These are phyloP conservation scores for Fusarium gaditjirri DNA, from an alignment of 2,329 filamentous ascomycete genomes.

Conservation along the genomic window DNA sequence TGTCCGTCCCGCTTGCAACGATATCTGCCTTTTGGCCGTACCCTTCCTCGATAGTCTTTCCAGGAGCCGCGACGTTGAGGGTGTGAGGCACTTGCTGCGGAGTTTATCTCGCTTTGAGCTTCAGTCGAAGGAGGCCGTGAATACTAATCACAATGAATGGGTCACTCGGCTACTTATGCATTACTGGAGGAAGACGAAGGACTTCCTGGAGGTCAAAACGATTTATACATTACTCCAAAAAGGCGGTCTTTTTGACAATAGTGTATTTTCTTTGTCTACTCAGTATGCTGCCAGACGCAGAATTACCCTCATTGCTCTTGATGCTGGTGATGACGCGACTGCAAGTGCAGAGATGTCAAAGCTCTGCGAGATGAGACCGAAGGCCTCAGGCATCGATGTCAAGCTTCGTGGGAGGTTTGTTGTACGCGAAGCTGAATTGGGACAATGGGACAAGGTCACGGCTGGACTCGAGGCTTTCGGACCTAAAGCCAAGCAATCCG, in stretches of 20 bases:
- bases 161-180: slow-evolving; percentile 40
- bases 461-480: slow-evolving; percentile 39
- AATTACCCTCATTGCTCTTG: slow-evolving; percentile 42
- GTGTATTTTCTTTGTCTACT: slow-evolving; percentile 22
- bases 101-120: slow-evolving; percentile 19
- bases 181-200: slow-evolving; percentile 42
- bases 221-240: slow-evolving; percentile 45
- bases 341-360: slow-evolving; percentile 41
- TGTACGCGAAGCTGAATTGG: slow-evolving; percentile 43
- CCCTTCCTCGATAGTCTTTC: slow-evolving; percentile 39
- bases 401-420: slow-evolving; percentile 44
- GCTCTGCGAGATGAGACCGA: slow-evolving; percentile 36
- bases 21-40: slow-evolving; percentile 38
- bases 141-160: slow-evolving; percentile 33
- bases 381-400: slow-evolving; percentile 37
- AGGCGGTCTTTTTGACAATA: slow-evolving; percentile 43
- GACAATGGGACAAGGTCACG: slow-evolving; percentile 43
- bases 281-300: slow-evolving; percentile 47
- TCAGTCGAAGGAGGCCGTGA: not conserved
- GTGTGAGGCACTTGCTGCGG: slow-evolving; percentile 23
- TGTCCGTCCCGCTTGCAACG: slow-evolving; percentile 36
- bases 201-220: slow-evolving; percentile 37
- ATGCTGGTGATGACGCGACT: slow-evolving; percentile 44
- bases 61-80: slow-evolving; percentile 23
- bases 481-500: slow-evolving; percentile 21